phyloP scores from a whole-genome alignment of 495 filamentous ascomycete species.

The Lasiosphaeria miniovina region DNA sequence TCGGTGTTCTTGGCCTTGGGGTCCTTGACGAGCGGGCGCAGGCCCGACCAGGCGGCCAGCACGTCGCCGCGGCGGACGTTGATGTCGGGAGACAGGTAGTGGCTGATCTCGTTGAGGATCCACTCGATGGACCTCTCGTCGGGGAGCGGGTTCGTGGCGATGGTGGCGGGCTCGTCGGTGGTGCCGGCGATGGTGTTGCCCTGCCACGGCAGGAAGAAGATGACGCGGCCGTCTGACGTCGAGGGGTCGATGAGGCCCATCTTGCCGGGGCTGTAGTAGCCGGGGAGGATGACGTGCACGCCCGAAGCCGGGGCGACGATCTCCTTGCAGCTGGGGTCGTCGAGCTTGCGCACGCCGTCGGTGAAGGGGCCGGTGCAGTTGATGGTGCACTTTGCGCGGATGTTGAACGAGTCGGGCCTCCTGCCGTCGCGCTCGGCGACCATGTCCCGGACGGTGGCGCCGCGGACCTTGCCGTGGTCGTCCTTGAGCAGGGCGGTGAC shows the following conservation, averaged over 20 bases:
- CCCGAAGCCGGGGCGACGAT: constrained; percentile 94
- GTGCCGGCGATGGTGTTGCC: constrained; percentile 98
- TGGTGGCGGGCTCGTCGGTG: constrained; percentile 81
- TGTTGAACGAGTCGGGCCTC: constrained; percentile 58
- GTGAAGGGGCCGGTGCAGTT: constrained; percentile 97
- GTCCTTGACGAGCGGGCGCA: constrained; percentile 90
- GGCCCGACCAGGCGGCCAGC: constrained; percentile 92
- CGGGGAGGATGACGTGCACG: constrained; percentile 91
- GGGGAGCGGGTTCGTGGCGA: constrained; percentile 80
- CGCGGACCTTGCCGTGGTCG: constrained; percentile 70
- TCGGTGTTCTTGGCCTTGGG: constrained; percentile 92
- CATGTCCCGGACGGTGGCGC: constrained; percentile 74
- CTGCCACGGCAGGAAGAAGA: constrained; percentile 99
- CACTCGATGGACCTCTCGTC: constrained; percentile 93
- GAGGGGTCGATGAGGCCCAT: constrained; percentile 96
- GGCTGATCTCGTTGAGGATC: constrained; percentile 88
- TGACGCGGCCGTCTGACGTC: constrained; percentile 93
- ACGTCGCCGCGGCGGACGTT: constrained; percentile 92
- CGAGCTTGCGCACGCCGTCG: constrained; percentile 89
- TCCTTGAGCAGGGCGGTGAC: constrained; percentile 84
- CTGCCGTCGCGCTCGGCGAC: constrained; percentile 55
- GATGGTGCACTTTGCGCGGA: constrained; percentile 87
- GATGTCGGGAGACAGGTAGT: constrained; percentile 90
- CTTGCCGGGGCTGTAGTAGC: constrained; percentile 89
- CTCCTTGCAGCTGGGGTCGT: constrained; percentile 66